phyloP scores from a whole-genome alignment of 108 stramenopile genomes.

The Cyclostephanos tholiformis region DNA sequence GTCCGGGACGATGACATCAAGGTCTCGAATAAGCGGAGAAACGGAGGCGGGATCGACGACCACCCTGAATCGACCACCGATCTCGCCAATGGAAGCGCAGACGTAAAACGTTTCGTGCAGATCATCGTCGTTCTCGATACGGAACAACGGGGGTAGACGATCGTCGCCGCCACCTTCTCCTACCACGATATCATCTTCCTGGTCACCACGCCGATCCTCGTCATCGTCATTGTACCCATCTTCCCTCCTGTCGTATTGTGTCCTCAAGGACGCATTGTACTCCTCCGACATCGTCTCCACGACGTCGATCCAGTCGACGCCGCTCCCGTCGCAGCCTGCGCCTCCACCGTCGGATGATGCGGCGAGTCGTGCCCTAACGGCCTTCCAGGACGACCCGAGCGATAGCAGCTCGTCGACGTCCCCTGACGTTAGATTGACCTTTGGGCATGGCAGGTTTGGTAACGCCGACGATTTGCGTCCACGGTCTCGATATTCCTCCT shows the following conservation, averaged over 20 bases:
- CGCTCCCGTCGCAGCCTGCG: background rate
- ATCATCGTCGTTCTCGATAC: constrained; percentile 25
- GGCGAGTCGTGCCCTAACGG: constrained; percentile 21
- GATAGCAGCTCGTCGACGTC: constrained; percentile 51
- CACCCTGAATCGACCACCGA: constrained; percentile 42
- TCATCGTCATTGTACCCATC: constrained; percentile 10
- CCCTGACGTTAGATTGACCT: constrained; percentile 25
- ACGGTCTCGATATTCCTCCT: background rate
- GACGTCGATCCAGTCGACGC: constrained; percentile 27
- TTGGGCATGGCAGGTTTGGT: constrained; percentile 27
- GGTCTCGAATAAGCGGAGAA: constrained; percentile 1
- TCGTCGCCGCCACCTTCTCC: constrained; percentile 41
- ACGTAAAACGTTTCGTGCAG: constrained; percentile 57
- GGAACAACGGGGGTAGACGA: constrained; percentile 42
- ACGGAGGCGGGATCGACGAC: constrained; percentile 33
- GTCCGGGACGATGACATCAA: background rate
- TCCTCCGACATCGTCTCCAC: constrained; percentile 44
- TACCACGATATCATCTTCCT: background rate
- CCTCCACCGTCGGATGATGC: background rate
- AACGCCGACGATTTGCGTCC: background rate
- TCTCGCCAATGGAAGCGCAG: constrained; percentile 63
- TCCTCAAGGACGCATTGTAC: constrained; percentile 37
- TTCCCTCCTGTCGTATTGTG: constrained; percentile 9
- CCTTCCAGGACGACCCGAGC: constrained; percentile 40
- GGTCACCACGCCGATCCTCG: background rate